These are phyloP conservation scores for Nannochloropsis salina DNA, from an alignment of 108 stramenopile genomes.

Conservation along the genomic window DNA sequence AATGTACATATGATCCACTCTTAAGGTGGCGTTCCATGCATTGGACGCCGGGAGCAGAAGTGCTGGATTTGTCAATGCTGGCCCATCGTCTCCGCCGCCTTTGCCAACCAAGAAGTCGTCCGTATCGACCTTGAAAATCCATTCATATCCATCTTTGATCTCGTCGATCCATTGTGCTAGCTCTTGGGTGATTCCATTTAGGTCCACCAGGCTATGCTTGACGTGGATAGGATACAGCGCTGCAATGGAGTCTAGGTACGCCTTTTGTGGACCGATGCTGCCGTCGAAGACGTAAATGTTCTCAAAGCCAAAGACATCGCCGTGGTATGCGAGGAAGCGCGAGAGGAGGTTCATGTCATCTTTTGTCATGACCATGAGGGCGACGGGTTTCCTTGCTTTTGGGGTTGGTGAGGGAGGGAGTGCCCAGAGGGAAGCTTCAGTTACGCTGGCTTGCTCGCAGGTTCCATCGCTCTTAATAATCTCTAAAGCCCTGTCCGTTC, in stretches of 20 bases:
- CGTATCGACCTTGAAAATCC: neutral
- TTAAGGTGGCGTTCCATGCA: neutral
- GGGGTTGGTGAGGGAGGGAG: neutral
- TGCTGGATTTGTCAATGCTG: neutral
- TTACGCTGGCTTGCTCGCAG: conserved; percentile 4
- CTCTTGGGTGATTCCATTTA: neutral
- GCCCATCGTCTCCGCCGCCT: neutral
- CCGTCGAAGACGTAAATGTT: neutral
- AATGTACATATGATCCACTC: neutral
- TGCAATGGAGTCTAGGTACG: neutral
- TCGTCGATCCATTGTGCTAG: neutral
- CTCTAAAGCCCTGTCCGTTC: neutral
- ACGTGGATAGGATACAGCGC: neutral
- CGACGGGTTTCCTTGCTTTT: neutral
- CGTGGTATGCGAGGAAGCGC: neutral
- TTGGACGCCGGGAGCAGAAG: neutral
- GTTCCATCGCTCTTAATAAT: neutral
- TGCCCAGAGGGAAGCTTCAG: neutral
- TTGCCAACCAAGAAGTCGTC: neutral
- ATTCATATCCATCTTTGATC: neutral
- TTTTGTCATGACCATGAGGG: neutral
- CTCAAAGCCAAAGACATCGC: neutral
- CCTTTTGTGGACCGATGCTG: neutral
- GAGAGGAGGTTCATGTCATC: neutral
- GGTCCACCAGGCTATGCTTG: neutral